A percentile compares a stretch with the other conserved stretches of the same genome.
phyloP scores from a whole-genome alignment of 768 basidiomycete species.

The Cantharellus anzutake region DNA sequence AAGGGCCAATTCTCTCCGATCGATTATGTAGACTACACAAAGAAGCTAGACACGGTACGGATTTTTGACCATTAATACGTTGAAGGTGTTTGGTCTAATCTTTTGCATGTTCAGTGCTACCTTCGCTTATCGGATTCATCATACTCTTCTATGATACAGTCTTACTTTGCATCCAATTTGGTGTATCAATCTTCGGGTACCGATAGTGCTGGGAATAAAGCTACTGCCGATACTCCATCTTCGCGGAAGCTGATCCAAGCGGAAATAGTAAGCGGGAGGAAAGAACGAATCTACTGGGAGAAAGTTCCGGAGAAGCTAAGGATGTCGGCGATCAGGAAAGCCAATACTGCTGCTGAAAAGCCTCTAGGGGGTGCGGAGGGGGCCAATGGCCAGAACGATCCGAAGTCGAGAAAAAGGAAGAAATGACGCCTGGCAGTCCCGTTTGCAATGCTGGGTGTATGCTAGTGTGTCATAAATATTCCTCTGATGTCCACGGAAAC shows the following conservation, averaged over 20 bases:
- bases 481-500: too few relatives aligned
- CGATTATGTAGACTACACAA: conserved; percentile 66
- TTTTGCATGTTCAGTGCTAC: conserved; percentile 35
- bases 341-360: too few relatives aligned
- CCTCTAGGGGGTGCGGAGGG: too few relatives aligned
- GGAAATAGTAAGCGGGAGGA: conserved; percentile 41
- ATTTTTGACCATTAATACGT: background rate
- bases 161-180: conserved; percentile 23
- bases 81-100: background rate
- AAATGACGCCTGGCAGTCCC: too few relatives aligned
- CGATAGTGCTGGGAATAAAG: conserved; percentile 28
- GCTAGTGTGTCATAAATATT: too few relatives aligned
- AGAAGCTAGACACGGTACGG: conserved; percentile 55
- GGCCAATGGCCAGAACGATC: too few relatives aligned
- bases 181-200: conserved; percentile 31
- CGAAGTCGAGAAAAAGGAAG: too few relatives aligned
- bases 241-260: conserved; percentile 20
- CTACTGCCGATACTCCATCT: background rate
- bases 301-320: conserved; percentile 59
- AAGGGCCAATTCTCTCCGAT: conserved; percentile 20
- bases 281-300: conserved; percentile 61
- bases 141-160: conserved; percentile 27
- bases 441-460: too few relatives aligned
- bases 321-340: conserved; percentile 35
- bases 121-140: conserved; percentile 40